Evolutionary conservation across 805 yeast genomes (phyloP), one percentile per base, ranked within the genome.

Genomic region (Candida arabinofermentans): DNA sequence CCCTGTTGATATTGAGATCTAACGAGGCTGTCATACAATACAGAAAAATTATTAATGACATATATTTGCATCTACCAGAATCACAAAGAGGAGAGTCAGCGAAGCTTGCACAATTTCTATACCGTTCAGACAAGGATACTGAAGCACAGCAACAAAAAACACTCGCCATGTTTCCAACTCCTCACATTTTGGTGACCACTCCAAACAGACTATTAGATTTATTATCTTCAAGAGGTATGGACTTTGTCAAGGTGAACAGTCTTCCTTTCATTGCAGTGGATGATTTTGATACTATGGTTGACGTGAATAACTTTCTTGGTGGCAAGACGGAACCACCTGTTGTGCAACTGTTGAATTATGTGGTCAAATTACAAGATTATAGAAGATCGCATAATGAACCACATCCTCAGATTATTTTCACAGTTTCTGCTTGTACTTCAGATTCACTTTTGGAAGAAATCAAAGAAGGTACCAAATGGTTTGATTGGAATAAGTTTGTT

Each of bases 381-480:
- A 49, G 48, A 21, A 51, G 65, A 35, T 39, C 40, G 2, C 65
- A 61, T 36, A 57, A 56, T 33, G 61, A 56, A 24, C 55, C 63
- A 10, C 65, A 60, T 36, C 62, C 66, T 0, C 65, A 61, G 39
- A 24, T 62, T 1, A 39, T 56, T 9, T 43, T 62, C n/a, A 58
- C 57, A 3, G 53, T 55, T 8, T 51, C 58, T 7, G 41, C 57
- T 1, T 36, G 50, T 6, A 36, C 53, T 43, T 67, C 85, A n/a
- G 67, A 62, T 5, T 54, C 59, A 2, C 68, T 84, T 53, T 69
- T 81, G 41, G 59, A 65, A 6, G 75, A 76, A 37, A 62, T 84
- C 34, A 79, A 71, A 49, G 57, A 58, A 2, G 72, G 67, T 44
- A 59, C 62, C 0, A 83, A 86, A 12, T 77, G 83, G 76, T 46